Conservation (phyloP, 2,329 filamentous ascomycete genomes). For the Stachybotrys chartarum region DNA sequence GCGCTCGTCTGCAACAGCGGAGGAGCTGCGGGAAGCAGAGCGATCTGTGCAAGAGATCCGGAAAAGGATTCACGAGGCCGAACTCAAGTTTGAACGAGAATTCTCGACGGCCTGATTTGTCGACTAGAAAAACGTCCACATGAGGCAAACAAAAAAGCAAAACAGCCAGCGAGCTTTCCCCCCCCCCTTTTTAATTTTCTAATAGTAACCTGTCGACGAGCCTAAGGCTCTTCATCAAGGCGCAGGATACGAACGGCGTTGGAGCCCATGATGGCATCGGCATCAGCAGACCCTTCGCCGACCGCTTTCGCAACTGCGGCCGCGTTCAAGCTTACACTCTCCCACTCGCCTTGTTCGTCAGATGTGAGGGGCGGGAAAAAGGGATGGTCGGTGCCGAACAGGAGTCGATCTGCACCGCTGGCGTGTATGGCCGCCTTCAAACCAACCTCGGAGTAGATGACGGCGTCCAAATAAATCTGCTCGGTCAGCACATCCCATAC, state of each 20-base stretch:
- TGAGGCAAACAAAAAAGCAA: background rate
- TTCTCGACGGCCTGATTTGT: constrained; percentile 4
- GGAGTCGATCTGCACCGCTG: constrained; percentile 59
- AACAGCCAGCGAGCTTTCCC: background rate
- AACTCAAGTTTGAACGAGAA: constrained; percentile 25
- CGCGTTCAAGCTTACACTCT: constrained; percentile 52
- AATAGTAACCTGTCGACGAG: constrained; percentile 7
- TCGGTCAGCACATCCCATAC: constrained; percentile 52
- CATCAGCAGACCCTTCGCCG: constrained; percentile 34
- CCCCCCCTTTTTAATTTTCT: constrained; percentile 2
- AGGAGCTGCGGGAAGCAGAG: constrained; percentile 21
- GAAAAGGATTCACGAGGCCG: constrained; percentile 27
- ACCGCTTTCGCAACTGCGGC: constrained; percentile 48
- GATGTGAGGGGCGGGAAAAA: constrained; percentile 71
- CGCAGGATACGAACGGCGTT: constrained; percentile 50
- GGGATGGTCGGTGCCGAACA: constrained; percentile 80
- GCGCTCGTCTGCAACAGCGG: constrained; percentile 13
- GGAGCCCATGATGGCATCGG: constrained; percentile 48
- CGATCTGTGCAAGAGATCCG: constrained; percentile 20
- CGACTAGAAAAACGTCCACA: background rate
- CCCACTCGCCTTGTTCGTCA: constrained; percentile 59
- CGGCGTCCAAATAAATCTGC: constrained; percentile 84
- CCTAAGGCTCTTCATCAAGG: constrained; percentile 12
- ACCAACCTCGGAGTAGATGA: constrained; percentile 72
- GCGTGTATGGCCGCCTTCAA: constrained; percentile 64